Conservation (phyloP, 2,329 filamentous ascomycete species). For the Cladosporium sp. region DNA sequence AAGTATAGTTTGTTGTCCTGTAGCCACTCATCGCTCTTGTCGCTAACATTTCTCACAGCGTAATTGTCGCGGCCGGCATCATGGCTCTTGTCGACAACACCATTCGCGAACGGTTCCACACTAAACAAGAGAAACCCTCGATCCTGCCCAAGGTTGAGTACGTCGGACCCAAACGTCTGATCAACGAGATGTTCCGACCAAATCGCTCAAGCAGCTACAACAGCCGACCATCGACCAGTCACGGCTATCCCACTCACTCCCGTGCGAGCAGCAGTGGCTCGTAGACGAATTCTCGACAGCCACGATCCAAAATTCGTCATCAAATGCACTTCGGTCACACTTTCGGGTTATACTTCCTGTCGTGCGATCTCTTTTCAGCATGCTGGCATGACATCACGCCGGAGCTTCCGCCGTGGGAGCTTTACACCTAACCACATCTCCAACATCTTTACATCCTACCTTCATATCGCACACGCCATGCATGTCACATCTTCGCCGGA, state of each 20-base stretch:
- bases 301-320: background rate
- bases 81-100: conserved; percentile 86
- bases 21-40: background rate
- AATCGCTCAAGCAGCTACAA: conserved; percentile 26
- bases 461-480: background rate
- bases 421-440: background rate
- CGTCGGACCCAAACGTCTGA: conserved; percentile 61
- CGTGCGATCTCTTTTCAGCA: background rate
- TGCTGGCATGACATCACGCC: background rate
- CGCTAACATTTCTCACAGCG: conserved; percentile 52
- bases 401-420: background rate
- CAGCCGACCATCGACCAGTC: conserved; percentile 27
- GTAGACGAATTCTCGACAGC: background rate
- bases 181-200: conserved; percentile 64
- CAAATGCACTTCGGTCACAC: background rate
- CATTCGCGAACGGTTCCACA: conserved; percentile 76
- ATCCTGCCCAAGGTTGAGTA: conserved; percentile 60
- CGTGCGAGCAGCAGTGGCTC: conserved; percentile 1
- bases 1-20: conserved; percentile 44
- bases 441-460: background rate
- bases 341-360: conserved; percentile 12
- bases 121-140: conserved; percentile 53
- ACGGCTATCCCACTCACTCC: conserved; percentile 20
- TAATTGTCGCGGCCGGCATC: conserved; percentile 86
- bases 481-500: conserved; percentile 9